These are phyloP conservation scores for Acidiella bohemica DNA, from an alignment of 495 filamentous ascomycete genomes.

Conservation along the genomic window DNA sequence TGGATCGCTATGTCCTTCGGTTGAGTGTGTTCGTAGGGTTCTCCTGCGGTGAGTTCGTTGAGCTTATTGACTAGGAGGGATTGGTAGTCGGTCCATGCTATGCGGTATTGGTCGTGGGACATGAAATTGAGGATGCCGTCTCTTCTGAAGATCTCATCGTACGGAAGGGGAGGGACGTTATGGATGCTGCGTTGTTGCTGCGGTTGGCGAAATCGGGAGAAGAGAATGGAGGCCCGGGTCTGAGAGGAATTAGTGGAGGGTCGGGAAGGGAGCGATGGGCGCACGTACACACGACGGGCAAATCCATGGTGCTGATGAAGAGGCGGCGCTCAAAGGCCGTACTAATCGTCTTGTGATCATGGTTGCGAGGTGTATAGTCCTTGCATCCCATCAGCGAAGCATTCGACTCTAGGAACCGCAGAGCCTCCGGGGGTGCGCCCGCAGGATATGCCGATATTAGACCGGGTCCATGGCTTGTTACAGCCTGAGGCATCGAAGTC, in stretches of 20 bases:
- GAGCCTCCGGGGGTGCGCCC: too few relatives aligned
- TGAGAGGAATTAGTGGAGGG: not conserved
- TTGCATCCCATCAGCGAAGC: too few relatives aligned
- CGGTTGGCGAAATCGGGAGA: not conserved
- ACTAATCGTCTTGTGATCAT: conserved; percentile 20
- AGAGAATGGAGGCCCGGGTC: conserved; percentile 13
- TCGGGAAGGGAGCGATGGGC: not conserved
- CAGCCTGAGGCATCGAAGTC: too few relatives aligned
- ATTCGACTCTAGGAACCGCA: too few relatives aligned
- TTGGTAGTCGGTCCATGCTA: conserved; percentile 79
- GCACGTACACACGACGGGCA: conserved; percentile 17
- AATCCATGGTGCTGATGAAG: conserved; percentile 9
- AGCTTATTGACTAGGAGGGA: conserved; percentile 55
- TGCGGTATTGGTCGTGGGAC: conserved; percentile 48
- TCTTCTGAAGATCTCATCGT: conserved; percentile 38
- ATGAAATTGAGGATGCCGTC: conserved; percentile 57
- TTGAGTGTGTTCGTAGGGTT: conserved; percentile 41
- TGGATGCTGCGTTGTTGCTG: conserved; percentile 8
- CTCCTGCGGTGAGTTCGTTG: conserved; percentile 52
- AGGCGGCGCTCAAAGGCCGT: conserved; percentile 8
- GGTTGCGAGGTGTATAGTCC: too few relatives aligned
- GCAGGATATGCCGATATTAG: too few relatives aligned
- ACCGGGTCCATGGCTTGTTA: too few relatives aligned
- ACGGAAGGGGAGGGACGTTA: conserved; percentile 31
- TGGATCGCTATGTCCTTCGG: conserved; percentile 56